Base-by-base conservation (phyloP, 768 basidiomycete genomes). In the Postia placenta region DNA sequence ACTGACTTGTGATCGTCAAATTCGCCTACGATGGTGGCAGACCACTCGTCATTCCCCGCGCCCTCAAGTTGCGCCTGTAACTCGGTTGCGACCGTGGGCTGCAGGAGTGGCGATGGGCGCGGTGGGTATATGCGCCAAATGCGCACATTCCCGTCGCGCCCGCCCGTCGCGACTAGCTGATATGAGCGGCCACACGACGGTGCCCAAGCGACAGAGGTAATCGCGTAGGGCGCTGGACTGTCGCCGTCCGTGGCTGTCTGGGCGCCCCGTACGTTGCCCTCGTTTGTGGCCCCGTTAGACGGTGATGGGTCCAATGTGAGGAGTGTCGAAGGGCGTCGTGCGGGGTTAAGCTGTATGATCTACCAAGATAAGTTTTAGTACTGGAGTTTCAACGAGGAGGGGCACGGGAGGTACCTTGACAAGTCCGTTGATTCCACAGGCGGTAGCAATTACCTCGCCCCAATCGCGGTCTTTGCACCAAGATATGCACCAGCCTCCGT, bases 401-500 rank as follows among this genome's bases (percentile, higher is more conserved):
- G 23, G 11, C 26, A 35, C 35, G 14, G 24, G 11, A 51, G 73
- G 47, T 37, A 93, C 92, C 65, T 95, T 92, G 39, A 97, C 71
- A 19, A 80, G 66, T 0, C 89, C 87, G 50, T 72, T 78, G 1
- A 79, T 74, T 1, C 92, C 93, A 47, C 78, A 79, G 1, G 82
- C 79, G 0, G 81, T 83, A 7, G 92, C 92, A 42, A 97, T 72
- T 17, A 95, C 61, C 61, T 93, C 89, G 1, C 95, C 95, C 93
- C 93, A 96, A 66, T 93, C 96, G 52, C 79, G 76, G 59, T 98
- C 96, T 61, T 92, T 91, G 67, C 94, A 97, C 93, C 94, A 99
- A 6, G 86, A 87, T 37, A 99, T 67, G 49, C 84, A 87, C 92
- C 92, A 97, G 1, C 89, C 94, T 3, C 92, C 92, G 47, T 92